phyloP scores from a whole-genome alignment of 306 rosid species.

The Lotus japonicus region DNA sequence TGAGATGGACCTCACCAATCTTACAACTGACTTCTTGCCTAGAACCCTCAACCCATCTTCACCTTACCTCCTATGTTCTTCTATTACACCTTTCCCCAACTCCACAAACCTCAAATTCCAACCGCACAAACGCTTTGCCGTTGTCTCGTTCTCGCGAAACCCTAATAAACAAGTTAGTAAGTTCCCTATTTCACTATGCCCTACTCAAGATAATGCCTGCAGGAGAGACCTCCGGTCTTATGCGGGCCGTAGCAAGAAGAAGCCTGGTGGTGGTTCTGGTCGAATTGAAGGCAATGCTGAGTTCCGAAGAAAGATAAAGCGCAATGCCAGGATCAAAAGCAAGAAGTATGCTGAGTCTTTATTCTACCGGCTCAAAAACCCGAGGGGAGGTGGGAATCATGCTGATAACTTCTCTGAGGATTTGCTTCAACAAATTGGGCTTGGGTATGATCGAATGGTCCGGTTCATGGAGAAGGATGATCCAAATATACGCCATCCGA shows the following conservation, averaged over 20 bases:
- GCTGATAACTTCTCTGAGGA: conserved; percentile 76
- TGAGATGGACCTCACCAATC: conserved; percentile 28
- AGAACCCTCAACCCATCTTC: conserved; percentile 27
- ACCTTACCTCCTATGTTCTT: conserved; percentile 18
- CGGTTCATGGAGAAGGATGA: conserved; percentile 89
- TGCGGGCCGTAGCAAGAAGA: conserved; percentile 68
- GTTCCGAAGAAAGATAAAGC: conserved; percentile 43
- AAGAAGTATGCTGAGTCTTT: conserved; percentile 60
- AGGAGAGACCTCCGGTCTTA: conserved; percentile 31
- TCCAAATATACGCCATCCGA: conserved; percentile 71
- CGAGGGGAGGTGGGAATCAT: conserved; percentile 35
- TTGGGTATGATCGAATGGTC: conserved; percentile 81
- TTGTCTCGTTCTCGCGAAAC: conserved; percentile 18
- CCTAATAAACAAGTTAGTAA: background rate
- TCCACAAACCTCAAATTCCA: conserved; percentile 25
- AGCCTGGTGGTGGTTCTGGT: conserved; percentile 41
- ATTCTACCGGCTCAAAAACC: conserved; percentile 68
- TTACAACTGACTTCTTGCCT: conserved; percentile 29
- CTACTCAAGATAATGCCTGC: background rate
- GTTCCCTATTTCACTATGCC: background rate
- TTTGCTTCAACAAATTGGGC: conserved; percentile 76
- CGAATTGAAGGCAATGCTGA: conserved; percentile 58
- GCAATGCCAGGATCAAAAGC: conserved; percentile 46
- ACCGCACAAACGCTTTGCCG: background rate
- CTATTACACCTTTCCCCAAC: conserved; percentile 21